A percentile compares a stretch with the other conserved stretches of the same genome.
These are phyloP conservation scores for Xylaria sp. DNA, from an alignment of 2,329 filamentous ascomycete species.

Conservation along the genomic window DNA sequence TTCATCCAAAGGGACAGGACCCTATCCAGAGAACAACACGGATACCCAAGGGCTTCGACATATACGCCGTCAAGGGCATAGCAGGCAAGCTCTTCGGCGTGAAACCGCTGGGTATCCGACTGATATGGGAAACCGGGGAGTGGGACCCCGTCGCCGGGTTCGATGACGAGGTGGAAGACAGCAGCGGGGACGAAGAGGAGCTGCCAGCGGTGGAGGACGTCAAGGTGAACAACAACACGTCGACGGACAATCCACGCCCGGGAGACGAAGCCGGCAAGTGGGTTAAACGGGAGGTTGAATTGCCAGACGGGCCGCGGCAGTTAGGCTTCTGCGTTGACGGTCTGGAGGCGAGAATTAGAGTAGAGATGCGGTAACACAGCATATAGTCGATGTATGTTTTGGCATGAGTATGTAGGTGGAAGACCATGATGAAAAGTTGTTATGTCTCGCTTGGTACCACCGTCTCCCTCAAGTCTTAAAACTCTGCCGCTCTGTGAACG, in stretches of 20 bases:
- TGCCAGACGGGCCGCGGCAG: conserved; percentile 81
- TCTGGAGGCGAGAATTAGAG: conserved; percentile 73
- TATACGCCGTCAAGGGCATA: conserved; percentile 84
- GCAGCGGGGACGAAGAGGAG: conserved; percentile 64
- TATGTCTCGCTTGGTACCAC: neutral
- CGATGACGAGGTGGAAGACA: conserved; percentile 66
- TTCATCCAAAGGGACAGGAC: conserved; percentile 32
- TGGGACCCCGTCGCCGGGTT: conserved; percentile 81
- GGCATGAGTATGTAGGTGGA: neutral
- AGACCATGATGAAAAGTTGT: neutral
- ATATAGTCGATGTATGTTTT: neutral
- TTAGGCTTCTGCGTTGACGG: conserved; percentile 87
- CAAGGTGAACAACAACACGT: neutral
- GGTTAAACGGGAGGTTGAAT: conserved; percentile 81
- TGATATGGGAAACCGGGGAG: conserved; percentile 92
- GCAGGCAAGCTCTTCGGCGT: conserved; percentile 76
- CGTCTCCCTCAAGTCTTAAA: neutral
- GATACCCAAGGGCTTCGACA: conserved; percentile 81
- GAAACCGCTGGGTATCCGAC: conserved; percentile 69
- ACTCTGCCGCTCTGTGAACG: neutral
- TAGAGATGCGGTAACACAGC: conserved; percentile 64
- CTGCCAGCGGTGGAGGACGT: conserved; percentile 48
- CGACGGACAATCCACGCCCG: conserved; percentile 39
- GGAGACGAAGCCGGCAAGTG: conserved; percentile 65
- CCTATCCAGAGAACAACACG: conserved; percentile 52